Evolutionary conservation across 257 asterid species (phyloP).

Genomic region (Fraxinus excelsior): DNA sequence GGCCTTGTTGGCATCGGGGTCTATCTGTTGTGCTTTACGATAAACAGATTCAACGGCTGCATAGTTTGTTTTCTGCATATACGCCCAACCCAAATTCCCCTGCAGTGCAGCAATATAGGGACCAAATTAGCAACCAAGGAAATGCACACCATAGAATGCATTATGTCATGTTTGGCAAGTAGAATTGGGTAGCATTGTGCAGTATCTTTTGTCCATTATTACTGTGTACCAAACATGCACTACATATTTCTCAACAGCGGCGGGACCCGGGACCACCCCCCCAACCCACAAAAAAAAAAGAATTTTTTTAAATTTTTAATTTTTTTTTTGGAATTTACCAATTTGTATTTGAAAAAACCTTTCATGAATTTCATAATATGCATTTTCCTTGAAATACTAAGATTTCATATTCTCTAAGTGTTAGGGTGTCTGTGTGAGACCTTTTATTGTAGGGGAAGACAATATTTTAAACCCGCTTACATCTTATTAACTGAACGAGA

Average conservation of each 20-base stretch:
- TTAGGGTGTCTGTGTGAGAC: no score
- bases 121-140: background rate
- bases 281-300: no score
- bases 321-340: no score
- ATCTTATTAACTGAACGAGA: no score
- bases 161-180: background rate
- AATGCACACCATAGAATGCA: background rate
- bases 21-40: constrained; percentile 70
- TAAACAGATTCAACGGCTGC: constrained; percentile 73
- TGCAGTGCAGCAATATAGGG: constrained; percentile 25
- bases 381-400: no score
- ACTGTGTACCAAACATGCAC: background rate
- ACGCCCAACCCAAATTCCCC: constrained; percentile 97
- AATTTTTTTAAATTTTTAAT: no score
- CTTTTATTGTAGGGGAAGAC: no score
- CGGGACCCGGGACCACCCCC: no score
- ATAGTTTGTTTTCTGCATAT: constrained; percentile 74
- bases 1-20: constrained; percentile 82
- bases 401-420: no score
- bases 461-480: no score
- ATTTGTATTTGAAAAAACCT: no score
- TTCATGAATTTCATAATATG: no score
- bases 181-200: background rate
- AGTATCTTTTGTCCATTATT: background rate
- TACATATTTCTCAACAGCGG: background rate